Evolutionary conservation across 495 filamentous ascomycete species (phyloP).

Genomic region (Penicillium pancosmium): DNA sequence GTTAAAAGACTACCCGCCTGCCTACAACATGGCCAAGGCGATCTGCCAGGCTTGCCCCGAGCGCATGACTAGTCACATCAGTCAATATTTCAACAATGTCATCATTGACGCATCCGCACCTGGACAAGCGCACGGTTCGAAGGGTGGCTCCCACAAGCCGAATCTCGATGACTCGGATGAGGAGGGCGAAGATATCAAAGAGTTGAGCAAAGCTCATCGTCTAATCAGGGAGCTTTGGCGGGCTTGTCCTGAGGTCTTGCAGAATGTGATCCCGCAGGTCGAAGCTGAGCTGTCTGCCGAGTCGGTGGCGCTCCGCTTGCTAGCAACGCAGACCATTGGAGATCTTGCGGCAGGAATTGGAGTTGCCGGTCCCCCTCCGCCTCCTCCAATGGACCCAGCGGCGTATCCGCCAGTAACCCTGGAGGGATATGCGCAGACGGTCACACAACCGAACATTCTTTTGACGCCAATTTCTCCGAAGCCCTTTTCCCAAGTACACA

Average conservation of each 20-base stretch:
- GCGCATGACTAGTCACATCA: slow-evolving; percentile 90
- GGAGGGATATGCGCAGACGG: slow-evolving; percentile 53
- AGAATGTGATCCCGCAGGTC: slow-evolving; percentile 91
- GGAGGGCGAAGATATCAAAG: slow-evolving; percentile 82
- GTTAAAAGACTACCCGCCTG: slow-evolving; percentile 82
- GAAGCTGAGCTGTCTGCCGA: slow-evolving; percentile 92
- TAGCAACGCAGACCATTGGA: slow-evolving; percentile 91
- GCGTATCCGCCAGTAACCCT: slow-evolving; percentile 77
- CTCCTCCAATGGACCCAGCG: slow-evolving; percentile 72
- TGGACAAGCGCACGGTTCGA: slow-evolving; percentile 42
- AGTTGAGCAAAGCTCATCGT: slow-evolving; percentile 85
- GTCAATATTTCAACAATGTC: slow-evolving; percentile 96
- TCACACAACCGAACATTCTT: slow-evolving; percentile 64
- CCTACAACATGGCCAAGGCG: slow-evolving; percentile 94
- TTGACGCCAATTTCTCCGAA: slow-evolving; percentile 79
- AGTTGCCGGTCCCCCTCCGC: slow-evolving; percentile 78
- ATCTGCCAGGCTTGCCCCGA: slow-evolving; percentile 90
- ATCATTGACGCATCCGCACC: slow-evolving; percentile 80
- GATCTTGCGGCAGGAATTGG: slow-evolving; percentile 93
- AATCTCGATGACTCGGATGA: slow-evolving; percentile 74
- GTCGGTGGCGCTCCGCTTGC: slow-evolving; percentile 77
- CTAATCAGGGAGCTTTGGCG: slow-evolving; percentile 93
- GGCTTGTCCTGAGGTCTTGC: slow-evolving; percentile 82
- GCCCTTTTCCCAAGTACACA: slow-evolving; percentile 79
- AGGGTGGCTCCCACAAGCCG: slow-evolving; percentile 46